A percentile compares a stretch with the other conserved stretches of the same genome.
phyloP scores from a whole-genome alignment of 768 basidiomycete species.

The Trametes cinnabarina region DNA sequence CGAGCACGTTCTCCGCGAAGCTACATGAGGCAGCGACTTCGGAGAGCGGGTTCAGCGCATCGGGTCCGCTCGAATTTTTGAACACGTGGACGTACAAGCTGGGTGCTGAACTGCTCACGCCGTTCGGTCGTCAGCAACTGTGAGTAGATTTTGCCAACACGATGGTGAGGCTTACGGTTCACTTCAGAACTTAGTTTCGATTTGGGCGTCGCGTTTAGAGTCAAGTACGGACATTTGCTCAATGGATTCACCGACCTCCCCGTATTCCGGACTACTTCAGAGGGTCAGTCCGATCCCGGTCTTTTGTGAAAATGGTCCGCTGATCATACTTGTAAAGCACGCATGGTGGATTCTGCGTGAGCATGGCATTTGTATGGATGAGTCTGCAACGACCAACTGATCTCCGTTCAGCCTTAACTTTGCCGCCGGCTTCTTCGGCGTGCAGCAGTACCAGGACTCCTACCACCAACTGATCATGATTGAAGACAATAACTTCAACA shows the following conservation, averaged over 20 bases:
- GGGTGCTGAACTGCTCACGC: constrained; percentile 46
- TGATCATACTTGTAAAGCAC: constrained; percentile 20
- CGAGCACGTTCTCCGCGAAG: constrained; percentile 29
- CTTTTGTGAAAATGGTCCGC: too few relatives aligned
- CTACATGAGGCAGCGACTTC: constrained; percentile 25
- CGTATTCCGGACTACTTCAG: constrained; percentile 49
- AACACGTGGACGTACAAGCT: constrained; percentile 47
- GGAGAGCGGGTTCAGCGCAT: constrained; percentile 30
- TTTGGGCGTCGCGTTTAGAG: constrained; percentile 43
- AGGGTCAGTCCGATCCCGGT: constrained; percentile 32
- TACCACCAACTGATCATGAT: constrained; percentile 50
- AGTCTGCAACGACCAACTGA: constrained; percentile 23
- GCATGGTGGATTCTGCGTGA: constrained; percentile 37
- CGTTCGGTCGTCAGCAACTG: constrained; percentile 46
- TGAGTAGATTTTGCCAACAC: background rate
- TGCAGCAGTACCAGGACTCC: constrained; percentile 38
- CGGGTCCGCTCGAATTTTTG: constrained; percentile 41
- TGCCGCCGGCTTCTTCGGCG: constrained; percentile 49
- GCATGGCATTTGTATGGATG: background rate
- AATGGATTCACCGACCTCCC: constrained; percentile 42
- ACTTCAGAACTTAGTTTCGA: constrained; percentile 23
- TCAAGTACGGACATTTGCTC: constrained; percentile 47
- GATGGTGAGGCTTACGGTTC: background rate
- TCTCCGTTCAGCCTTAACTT: constrained; percentile 38
- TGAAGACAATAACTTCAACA: constrained; percentile 45